Evolutionary conservation across 441 rosid genomes (phyloP).

Genomic region (Populus hybrid): DNA sequence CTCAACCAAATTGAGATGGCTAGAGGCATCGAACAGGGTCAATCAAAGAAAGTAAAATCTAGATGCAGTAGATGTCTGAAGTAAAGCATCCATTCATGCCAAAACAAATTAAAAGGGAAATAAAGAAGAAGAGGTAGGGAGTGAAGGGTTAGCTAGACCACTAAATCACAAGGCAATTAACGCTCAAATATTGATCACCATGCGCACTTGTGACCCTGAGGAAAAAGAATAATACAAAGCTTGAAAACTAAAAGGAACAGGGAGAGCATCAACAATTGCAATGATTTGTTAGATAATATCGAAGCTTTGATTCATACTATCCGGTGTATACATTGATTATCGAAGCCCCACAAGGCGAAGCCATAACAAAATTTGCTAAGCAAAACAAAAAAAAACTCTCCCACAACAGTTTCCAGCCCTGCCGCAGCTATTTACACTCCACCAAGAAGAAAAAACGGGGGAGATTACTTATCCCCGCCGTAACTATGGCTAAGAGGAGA

Average conservation of each 20-base stretch:
- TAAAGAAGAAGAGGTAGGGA: background rate
- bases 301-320: background rate
- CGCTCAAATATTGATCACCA: background rate
- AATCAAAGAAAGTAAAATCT: too few species aligned
- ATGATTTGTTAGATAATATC: background rate
- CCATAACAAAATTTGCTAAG: conserved; percentile 23
- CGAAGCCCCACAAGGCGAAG: background rate
- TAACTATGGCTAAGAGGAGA: background rate
- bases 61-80: too few species aligned
- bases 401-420: conserved; percentile 7
- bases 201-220: background rate
- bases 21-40: background rate
- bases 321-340: conserved; percentile 2
- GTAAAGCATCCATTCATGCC: too few species aligned
- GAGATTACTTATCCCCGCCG: background rate
- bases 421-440: conserved; percentile 1
- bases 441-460: conserved; percentile 15
- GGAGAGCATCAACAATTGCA: background rate
- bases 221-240: background rate
- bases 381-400: background rate
- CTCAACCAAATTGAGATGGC: background rate
- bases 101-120: too few species aligned
- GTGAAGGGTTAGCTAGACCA: background rate
- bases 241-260: background rate
- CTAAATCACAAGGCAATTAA: background rate